Evolutionary conservation across 192 early-diverging fungal species (phyloP).

Genomic region (Linnemannia exigua): DNA sequence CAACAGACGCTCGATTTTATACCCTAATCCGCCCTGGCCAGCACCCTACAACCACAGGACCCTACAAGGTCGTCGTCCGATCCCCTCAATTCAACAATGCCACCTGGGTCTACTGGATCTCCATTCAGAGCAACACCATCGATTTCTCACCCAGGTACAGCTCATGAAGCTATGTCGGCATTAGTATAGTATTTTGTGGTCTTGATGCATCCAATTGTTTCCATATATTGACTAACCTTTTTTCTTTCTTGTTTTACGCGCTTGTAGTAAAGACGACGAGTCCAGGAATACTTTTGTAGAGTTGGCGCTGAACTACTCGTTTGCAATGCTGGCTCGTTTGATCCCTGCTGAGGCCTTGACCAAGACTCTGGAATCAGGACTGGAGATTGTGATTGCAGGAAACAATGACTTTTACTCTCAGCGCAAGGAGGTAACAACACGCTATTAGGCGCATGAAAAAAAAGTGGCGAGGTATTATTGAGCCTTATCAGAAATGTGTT

Average conservation of each 20-base stretch:
- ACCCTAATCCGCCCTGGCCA: constrained; percentile 64
- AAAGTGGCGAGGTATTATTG: not conserved
- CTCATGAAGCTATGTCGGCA: not conserved
- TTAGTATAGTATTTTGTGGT: not conserved
- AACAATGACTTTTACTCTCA: constrained; percentile 99
- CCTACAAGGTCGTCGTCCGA: constrained; percentile 66
- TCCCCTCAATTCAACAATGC: constrained; percentile 93
- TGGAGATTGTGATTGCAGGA: constrained; percentile 86
- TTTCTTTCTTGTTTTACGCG: not conserved
- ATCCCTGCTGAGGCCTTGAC: constrained; percentile 38
- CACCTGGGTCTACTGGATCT: constrained; percentile 77
- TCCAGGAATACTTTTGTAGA: constrained; percentile 78
- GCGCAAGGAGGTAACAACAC: constrained; percentile 70
- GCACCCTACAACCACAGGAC: not conserved
- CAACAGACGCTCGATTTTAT: constrained; percentile 89
- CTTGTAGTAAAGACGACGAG: constrained; percentile 44
- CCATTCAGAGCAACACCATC: constrained; percentile 37
- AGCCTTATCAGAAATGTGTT: not conserved
- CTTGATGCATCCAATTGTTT: too few relatives aligned
- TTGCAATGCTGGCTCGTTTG: constrained; percentile 58
- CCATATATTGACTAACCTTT: not conserved
- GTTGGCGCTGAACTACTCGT: constrained; percentile 61
- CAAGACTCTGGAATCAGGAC: constrained; percentile 55
- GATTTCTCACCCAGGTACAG: constrained; percentile 57
- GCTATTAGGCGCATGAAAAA: not conserved